Evolutionary conservation across 2,329 filamentous ascomycete genomes (phyloP).

Genomic region (Ophiostoma populinum): DNA sequence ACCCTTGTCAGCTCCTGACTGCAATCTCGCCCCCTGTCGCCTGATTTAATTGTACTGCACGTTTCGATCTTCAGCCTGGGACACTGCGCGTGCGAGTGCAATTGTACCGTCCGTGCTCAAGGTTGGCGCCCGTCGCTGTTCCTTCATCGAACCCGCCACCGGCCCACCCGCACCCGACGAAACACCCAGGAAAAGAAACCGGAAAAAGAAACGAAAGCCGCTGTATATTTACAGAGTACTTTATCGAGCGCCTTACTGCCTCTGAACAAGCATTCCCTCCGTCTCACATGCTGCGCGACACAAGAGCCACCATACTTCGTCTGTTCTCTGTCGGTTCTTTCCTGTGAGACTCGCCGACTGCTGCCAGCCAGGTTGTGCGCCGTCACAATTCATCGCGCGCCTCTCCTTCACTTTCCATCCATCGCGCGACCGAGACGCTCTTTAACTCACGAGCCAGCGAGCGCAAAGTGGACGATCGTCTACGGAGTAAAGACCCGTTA

Average conservation of each 20-base stretch:
- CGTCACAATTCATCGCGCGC: too few species aligned
- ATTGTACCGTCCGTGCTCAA: constrained; percentile 1
- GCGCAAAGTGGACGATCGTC: not conserved
- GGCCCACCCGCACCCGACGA: constrained; percentile 7
- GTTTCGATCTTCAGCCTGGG: too few species aligned
- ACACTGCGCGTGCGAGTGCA: too few species aligned
- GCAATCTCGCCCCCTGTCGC: constrained; percentile 10
- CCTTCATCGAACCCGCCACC: constrained; percentile 6
- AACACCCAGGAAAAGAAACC: constrained; percentile 2
- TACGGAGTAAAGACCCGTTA: constrained; percentile 5
- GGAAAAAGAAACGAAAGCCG: not conserved
- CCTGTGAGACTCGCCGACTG: too few species aligned
- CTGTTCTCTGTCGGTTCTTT: too few species aligned
- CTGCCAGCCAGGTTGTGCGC: too few species aligned
- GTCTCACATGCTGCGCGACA: not conserved
- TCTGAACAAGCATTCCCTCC: not conserved
- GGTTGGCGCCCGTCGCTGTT: not conserved
- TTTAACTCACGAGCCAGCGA: not conserved
- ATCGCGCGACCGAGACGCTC: not conserved
- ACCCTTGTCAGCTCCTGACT: constrained; percentile 10
- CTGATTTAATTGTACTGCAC: constrained; percentile 2
- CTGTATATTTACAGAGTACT: too few species aligned
- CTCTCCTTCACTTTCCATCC: not conserved
- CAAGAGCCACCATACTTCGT: too few species aligned
- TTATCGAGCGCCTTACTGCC: too few species aligned